These are phyloP conservation scores for Podospora bellae-mahoneyi DNA, from an alignment of 495 filamentous ascomycete genomes.

Conservation along the genomic window DNA sequence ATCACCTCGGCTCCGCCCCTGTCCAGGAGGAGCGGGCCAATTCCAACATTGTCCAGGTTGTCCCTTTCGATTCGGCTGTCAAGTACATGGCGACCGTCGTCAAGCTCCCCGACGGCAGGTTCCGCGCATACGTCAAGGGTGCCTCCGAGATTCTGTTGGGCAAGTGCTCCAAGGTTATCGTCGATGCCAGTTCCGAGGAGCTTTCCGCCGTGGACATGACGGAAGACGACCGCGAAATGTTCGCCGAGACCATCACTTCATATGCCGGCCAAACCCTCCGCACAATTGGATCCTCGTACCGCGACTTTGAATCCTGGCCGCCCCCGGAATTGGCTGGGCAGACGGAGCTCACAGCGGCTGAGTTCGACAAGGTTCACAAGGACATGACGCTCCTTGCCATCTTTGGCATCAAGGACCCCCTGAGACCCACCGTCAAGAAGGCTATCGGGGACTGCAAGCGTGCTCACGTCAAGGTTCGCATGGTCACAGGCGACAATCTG, in stretches of 20 bases:
- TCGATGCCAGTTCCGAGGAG: constrained; percentile 58
- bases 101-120: constrained; percentile 59
- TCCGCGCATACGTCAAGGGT: constrained; percentile 76
- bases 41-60: constrained; percentile 65
- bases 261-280: constrained; percentile 83
- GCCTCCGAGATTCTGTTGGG: constrained; percentile 79
- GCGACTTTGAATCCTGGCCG: constrained; percentile 88
- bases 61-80: constrained; percentile 79
- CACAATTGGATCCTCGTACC: constrained; percentile 83
- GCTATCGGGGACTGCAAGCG: constrained; percentile 72
- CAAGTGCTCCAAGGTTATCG: constrained; percentile 65
- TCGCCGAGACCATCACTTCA: constrained; percentile 63
- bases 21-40: constrained; percentile 69
- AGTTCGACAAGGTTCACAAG: constrained; percentile 68
- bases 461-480: constrained; percentile 79
- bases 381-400: constrained; percentile 78
- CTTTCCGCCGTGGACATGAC: constrained; percentile 54
- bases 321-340: constrained; percentile 72
- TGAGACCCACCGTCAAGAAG: constrained; percentile 72
- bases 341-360: constrained; percentile 56
- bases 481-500: constrained; percentile 88
- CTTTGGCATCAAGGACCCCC: constrained; percentile 84
- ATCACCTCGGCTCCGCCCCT: constrained; percentile 68
- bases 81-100: constrained; percentile 86
- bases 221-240: constrained; percentile 51